Evolutionary conservation across 345 rosid genomes (phyloP).

Genomic region (Eucalyptus lansdowneana): DNA sequence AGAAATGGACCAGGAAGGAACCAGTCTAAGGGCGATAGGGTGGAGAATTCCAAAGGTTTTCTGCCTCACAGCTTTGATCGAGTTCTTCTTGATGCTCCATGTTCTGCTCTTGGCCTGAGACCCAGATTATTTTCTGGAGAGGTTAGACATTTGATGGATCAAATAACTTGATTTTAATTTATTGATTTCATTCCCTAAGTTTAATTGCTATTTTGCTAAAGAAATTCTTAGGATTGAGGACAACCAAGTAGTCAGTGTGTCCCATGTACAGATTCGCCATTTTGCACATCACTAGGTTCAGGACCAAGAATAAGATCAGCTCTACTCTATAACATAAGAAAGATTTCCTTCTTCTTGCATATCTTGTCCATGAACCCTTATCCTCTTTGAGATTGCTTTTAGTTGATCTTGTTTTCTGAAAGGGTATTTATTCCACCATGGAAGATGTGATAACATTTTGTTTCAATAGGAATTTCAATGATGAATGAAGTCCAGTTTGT

Average conservation of each 20-base stretch:
- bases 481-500: not conserved
- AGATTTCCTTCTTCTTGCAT: not conserved
- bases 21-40: conserved; percentile 67
- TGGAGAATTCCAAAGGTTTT: conserved; percentile 74
- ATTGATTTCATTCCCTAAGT: not conserved
- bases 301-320: not conserved
- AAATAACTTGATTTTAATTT: not conserved
- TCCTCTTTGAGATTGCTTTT: not conserved
- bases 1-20: conserved; percentile 91
- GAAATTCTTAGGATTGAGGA: not conserved
- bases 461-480: not conserved
- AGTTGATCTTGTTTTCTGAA: not conserved
- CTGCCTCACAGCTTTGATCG: conserved; percentile 78
- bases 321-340: not conserved
- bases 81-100: conserved; percentile 97
- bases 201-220: not conserved
- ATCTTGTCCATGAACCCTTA: not conserved
- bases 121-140: conserved; percentile 83
- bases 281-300: not conserved
- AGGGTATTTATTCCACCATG: not conserved
- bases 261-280: not conserved
- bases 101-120: conserved; percentile 97
- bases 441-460: not conserved
- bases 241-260: not conserved
- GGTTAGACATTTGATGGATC: conserved; percentile 26